A percentile compares a stretch with the other conserved stretches of the same genome.
These are phyloP conservation scores for Nemania bipapillata DNA, from an alignment of 2,329 filamentous ascomycete genomes.

Conservation along the genomic window DNA sequence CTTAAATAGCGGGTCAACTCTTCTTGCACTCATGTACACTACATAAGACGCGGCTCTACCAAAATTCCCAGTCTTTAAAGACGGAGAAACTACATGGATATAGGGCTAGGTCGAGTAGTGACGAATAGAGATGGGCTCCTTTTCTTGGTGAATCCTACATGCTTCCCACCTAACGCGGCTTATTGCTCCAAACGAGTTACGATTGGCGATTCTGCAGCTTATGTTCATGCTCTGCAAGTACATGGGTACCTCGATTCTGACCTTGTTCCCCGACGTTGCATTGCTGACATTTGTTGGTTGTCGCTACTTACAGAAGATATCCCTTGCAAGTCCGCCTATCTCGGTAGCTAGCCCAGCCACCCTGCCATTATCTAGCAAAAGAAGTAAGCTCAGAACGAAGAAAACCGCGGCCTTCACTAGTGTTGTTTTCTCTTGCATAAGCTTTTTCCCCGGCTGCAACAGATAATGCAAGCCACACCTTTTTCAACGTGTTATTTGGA, in stretches of 20 bases:
- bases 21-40: no score
- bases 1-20: not conserved
- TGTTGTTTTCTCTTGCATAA: no score
- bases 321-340: not conserved
- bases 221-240: conserved; percentile 6
- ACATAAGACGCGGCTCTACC: no score
- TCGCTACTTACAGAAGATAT: no score
- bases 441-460: no score
- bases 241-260: not conserved
- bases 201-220: not conserved
- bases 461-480: no score
- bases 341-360: not conserved
- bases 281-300: no score
- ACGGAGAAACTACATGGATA: conserved; percentile 3
- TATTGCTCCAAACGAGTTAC: not conserved
- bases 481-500: no score
- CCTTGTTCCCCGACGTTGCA: conserved; percentile 1
- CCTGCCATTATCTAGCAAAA: no score
- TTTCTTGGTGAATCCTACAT: not conserved
- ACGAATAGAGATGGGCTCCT: not conserved
- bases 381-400: no score
- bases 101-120: not conserved
- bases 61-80: not conserved
- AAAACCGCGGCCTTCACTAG: no score
- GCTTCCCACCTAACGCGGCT: not conserved